These are phyloP conservation scores for Candida easanensis DNA, from an alignment of 805 yeast genomes.

Conservation along the genomic window DNA sequence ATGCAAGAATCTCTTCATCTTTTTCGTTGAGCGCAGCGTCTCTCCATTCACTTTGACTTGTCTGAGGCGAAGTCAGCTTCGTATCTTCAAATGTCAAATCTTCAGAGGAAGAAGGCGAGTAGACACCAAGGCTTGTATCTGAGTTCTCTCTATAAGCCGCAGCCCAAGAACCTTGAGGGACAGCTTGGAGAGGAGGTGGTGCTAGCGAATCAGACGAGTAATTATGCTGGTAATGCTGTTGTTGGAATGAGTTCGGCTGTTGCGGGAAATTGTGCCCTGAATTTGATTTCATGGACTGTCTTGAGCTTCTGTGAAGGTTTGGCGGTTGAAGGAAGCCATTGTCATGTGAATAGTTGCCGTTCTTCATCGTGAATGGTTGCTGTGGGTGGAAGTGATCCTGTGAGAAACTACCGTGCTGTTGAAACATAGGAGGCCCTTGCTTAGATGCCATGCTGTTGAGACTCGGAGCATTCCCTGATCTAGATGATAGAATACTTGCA, in stretches of 20 bases:
- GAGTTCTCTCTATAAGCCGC: conserved; percentile 1
- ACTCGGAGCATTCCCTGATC: not conserved
- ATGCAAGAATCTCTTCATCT: not conserved
- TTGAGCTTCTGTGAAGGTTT: not conserved
- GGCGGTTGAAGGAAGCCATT: not conserved
- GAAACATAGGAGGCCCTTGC: not conserved
- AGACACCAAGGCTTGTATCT: conserved; percentile 7
- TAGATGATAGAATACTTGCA: not conserved
- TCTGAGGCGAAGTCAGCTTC: conserved; percentile 14
- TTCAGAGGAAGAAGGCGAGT: conserved; percentile 10
- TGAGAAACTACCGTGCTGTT: not conserved
- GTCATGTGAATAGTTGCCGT: not conserved
- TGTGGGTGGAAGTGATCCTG: not conserved
- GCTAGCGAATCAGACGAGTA: not conserved
- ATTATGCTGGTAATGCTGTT: conserved; percentile 4
- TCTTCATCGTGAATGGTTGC: not conserved
- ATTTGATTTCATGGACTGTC: conserved; percentile 5
- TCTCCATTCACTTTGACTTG: conserved; percentile 16
- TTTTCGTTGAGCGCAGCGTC: not conserved
- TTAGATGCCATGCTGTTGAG: not conserved
- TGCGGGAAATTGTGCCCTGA: not conserved
- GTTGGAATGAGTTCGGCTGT: conserved; percentile 4
- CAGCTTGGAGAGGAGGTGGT: conserved; percentile 1
- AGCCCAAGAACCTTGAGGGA: conserved; percentile 15
- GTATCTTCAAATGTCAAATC: conserved; percentile 10